Conservation (phyloP, 2,329 filamentous ascomycete species). For the Truncatella angustata region DNA sequence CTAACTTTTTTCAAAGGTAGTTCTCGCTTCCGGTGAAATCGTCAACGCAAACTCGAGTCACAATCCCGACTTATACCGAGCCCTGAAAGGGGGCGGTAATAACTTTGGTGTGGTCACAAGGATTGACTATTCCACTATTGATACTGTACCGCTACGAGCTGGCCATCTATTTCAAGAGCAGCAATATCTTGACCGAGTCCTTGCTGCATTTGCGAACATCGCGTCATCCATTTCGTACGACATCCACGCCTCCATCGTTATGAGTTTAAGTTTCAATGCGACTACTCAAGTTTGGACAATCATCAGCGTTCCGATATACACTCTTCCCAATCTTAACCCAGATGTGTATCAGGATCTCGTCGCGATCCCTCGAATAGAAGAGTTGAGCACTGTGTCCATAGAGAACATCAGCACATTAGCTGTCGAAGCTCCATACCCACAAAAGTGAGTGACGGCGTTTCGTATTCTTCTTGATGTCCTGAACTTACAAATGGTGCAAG, state of each 20-base stretch:
- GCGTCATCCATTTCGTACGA: slow-evolving; percentile 14
- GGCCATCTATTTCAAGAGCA: slow-evolving; percentile 12
- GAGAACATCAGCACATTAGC: slow-evolving; percentile 13
- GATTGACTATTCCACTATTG: slow-evolving; percentile 12
- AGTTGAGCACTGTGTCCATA: slow-evolving; percentile 3
- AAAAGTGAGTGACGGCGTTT: slow-evolving; percentile 10
- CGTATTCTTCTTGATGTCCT: background rate
- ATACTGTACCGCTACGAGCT: slow-evolving; percentile 10
- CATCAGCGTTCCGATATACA: slow-evolving; percentile 14
- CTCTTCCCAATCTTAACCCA: slow-evolving; percentile 10
- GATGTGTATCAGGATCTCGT: slow-evolving; percentile 11
- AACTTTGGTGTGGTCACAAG: slow-evolving; percentile 15
- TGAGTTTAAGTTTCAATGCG: slow-evolving; percentile 9
- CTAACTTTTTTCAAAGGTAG: slow-evolving; percentile 4
- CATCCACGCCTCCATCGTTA: slow-evolving; percentile 13
- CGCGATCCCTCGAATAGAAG: slow-evolving; percentile 14
- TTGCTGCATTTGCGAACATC: slow-evolving; percentile 13
- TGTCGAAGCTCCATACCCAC: slow-evolving; percentile 9
- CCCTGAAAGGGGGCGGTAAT: slow-evolving; percentile 11
- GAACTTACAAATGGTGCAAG: background rate
- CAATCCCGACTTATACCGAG: slow-evolving; percentile 10
- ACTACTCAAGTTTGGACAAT: slow-evolving; percentile 10
- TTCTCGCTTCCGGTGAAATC: slow-evolving; percentile 8
- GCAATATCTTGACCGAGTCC: slow-evolving; percentile 9
- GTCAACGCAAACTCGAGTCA: slow-evolving; percentile 9